A percentile compares a stretch with the other conserved stretches of the same genome.
Evolutionary conservation across 2,329 filamentous ascomycete genomes (phyloP).

Genomic region (Fusarium kyushuense): DNA sequence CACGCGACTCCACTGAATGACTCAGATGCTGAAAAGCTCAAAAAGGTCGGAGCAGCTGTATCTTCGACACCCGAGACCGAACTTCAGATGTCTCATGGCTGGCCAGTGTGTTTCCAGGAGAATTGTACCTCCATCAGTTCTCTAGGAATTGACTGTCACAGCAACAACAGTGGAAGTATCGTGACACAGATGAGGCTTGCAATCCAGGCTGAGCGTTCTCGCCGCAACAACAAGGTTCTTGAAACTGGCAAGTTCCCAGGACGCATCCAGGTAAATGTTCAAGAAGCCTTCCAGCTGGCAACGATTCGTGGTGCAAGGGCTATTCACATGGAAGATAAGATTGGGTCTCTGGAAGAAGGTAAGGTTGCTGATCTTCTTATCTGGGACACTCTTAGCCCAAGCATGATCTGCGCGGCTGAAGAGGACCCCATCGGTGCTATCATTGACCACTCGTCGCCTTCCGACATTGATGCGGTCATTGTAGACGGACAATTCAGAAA

Average conservation of each 20-base stretch:
- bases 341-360: conserved; percentile 9
- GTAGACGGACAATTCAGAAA: conserved; percentile 21
- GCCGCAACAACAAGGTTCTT: not conserved
- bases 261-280: not conserved
- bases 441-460: conserved; percentile 1
- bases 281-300: conserved; percentile 11
- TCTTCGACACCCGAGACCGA: conserved; percentile 11
- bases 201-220: conserved; percentile 10
- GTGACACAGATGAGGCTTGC: conserved; percentile 10
- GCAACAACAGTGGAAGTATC: conserved; percentile 10
- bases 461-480: conserved; percentile 10
- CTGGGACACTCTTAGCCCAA: conserved; percentile 14
- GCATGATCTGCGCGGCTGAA: conserved; percentile 10
- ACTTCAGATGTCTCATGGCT: conserved; percentile 18
- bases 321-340: not conserved
- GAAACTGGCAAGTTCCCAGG: conserved; percentile 1
- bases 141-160: conserved; percentile 12
- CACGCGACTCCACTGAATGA: conserved; percentile 10
- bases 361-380: conserved; percentile 14
- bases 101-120: conserved; percentile 19
- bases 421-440: conserved; percentile 15
- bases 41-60: not conserved
- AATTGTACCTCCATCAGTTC: conserved; percentile 13
- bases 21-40: conserved; percentile 12
- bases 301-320: conserved; percentile 10